These are phyloP conservation scores for Diaporthe sp. DNA, from an alignment of 2,329 filamentous ascomycete genomes.

Conservation along the genomic window DNA sequence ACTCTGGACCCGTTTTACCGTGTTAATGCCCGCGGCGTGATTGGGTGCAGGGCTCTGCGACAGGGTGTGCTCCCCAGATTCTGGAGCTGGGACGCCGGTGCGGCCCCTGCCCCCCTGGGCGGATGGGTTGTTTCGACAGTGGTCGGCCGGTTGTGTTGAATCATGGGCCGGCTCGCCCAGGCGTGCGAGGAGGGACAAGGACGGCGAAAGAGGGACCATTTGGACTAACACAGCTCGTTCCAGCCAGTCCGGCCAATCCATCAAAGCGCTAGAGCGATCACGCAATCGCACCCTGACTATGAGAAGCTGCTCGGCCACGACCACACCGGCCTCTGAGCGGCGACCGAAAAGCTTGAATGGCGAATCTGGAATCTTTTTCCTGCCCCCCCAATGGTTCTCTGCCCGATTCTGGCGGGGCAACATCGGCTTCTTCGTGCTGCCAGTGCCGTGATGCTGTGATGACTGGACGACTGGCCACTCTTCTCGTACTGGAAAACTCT, in stretches of 20 bases:
- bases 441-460: constrained; percentile 38
- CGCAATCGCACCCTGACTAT: constrained; percentile 41
- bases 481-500: constrained; percentile 24
- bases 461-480: constrained; percentile 27
- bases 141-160: constrained; percentile 29
- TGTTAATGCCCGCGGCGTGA: constrained; percentile 39
- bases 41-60: constrained; percentile 27
- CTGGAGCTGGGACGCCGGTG: constrained; percentile 37
- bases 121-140: constrained; percentile 26
- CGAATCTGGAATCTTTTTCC: constrained; percentile 21
- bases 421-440: constrained; percentile 8
- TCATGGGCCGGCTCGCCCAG: constrained; percentile 30
- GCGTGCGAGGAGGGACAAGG: not conserved
- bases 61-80: constrained; percentile 40
- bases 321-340: constrained; percentile 17
- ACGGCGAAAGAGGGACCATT: constrained; percentile 5
- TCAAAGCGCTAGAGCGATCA: constrained; percentile 41
- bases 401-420: constrained; percentile 29
- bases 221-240: not conserved
- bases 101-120: constrained; percentile 22
- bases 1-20: constrained; percentile 33
- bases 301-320: constrained; percentile 33
- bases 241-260: constrained; percentile 34
- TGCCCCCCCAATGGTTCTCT: constrained; percentile 23
- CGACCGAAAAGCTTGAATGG: constrained; percentile 37